phyloP scores from a whole-genome alignment of 768 basidiomycete species.

The Mycena epipterygia region DNA sequence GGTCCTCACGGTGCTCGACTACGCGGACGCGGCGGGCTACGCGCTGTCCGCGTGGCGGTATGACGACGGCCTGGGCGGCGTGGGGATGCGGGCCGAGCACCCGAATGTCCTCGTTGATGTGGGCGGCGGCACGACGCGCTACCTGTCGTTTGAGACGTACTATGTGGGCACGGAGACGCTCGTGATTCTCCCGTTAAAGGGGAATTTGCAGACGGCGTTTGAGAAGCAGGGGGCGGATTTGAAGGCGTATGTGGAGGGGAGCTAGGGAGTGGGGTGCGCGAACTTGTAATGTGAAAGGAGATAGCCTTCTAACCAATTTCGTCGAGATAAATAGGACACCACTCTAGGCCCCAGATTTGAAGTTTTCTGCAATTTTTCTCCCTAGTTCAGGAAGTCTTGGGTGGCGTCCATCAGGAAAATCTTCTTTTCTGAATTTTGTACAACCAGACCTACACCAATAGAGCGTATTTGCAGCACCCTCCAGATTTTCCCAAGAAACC shows the following conservation, averaged over 20 bases:
- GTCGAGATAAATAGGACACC: slow-evolving; percentile 8
- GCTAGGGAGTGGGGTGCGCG: slow-evolving; percentile 5
- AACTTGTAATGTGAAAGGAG: slow-evolving; percentile 11
- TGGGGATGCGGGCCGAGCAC: slow-evolving; percentile 23
- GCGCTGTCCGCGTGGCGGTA: slow-evolving; percentile 20
- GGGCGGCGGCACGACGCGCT: slow-evolving; percentile 18
- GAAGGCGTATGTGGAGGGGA: slow-evolving; percentile 22
- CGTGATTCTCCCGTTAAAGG: slow-evolving; percentile 16
- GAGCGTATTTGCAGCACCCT: not conserved
- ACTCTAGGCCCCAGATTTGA: not conserved
- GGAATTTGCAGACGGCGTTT: slow-evolving; percentile 24
- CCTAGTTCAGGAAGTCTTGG: not conserved
- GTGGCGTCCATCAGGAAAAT: slow-evolving; percentile 5
- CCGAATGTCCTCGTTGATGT: slow-evolving; percentile 21
- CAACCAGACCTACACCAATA: not conserved
- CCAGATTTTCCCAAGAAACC: too few species aligned
- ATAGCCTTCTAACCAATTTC: slow-evolving; percentile 8
- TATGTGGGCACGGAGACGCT: slow-evolving; percentile 10
- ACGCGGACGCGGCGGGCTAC: slow-evolving; percentile 9
- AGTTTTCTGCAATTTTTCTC: slow-evolving; percentile 6
- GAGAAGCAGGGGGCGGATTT: slow-evolving; percentile 21
- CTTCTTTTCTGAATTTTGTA: slow-evolving; percentile 6
- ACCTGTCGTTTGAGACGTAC: slow-evolving; percentile 26
- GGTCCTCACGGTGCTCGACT: slow-evolving; percentile 17
- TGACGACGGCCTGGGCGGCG: slow-evolving; percentile 21